Base-by-base conservation (phyloP, 169 alveolate species). In the Cryptosporidium sp. region DNA sequence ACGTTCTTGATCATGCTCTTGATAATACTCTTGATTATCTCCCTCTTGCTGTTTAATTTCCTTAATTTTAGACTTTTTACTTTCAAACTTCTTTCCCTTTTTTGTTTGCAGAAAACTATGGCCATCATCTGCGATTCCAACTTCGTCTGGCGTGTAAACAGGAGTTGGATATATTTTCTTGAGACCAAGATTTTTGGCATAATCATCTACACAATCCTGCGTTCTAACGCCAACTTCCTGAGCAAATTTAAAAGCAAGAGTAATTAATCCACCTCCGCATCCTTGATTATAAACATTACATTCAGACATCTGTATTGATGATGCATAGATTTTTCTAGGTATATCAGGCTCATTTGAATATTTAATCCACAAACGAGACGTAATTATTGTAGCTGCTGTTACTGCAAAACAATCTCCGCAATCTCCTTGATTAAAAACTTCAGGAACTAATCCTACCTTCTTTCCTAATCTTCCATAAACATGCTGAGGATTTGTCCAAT, bases 281-380 rank as follows among this genome's bases (percentile, higher is more conserved):
- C 89, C 89, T n/a, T 80, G 89, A 35, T 80, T 80, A 39, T 80
- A 80, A 7, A 80, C 89, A 62, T 65, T 80, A 39, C 89, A 80
- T 7, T 80, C 69, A 3, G 68, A 35, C 62, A 80, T 80, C 60
- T 80, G 89, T 23, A 80, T n/a, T n/a, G 89, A 51, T 16, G 89
- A 80, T 9, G 45, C 75, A 80, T 58, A 35, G 3, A 80, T 16
- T 48, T 65, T 62, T 2, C 37, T 48, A 37, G 62, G 39, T 21
- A 80, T 37, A 7, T 80, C 69, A 3, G 35, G 65, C 5, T 61
- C 53, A 6, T 23, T 33, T 18, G 58, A 67, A 33, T 80, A 80
- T 53, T 80, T 80, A 39, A 80, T 80, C 89, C 89, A 80, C 14
- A 80, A 58, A 16, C 89, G 73, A 18, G 89, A 31, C 5, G 89